Conservation (phyloP, 306 rosid genomes). For the Citrullus mucosospermus region DNA sequence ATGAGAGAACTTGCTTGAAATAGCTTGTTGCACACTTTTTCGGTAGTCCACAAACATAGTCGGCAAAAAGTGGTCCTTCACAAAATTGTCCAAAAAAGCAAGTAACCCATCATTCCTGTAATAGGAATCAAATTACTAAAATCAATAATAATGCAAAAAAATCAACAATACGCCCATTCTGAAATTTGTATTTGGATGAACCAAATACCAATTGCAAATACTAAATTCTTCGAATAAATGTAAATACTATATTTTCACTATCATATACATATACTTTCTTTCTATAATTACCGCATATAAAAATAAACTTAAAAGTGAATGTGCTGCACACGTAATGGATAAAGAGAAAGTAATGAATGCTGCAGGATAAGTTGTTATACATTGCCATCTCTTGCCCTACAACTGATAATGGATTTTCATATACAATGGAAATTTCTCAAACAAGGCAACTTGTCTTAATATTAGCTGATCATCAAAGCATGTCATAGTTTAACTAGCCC, state of each 20-base stretch:
- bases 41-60: constrained; percentile 99
- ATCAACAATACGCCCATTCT: not conserved
- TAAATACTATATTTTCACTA: not conserved
- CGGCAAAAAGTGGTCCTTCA: constrained; percentile 94
- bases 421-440: not conserved
- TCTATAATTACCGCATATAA: not conserved
- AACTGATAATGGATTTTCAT: not conserved
- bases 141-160: not conserved
- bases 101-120: constrained; percentile 92
- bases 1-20: constrained; percentile 79
- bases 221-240: not conserved
- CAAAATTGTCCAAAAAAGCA: constrained; percentile 95
- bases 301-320: not conserved
- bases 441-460: not conserved
- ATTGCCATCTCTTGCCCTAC: not conserved
- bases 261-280: not conserved
- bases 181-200: not conserved
- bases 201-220: not conserved
- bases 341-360: not conserved
- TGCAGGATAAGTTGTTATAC: not conserved
- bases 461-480: not conserved
- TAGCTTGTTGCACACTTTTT: constrained; percentile 97
- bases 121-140: constrained; percentile 16
- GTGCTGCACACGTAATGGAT: not conserved
- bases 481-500: not conserved